Base-by-base conservation (phyloP, 1,284 basidiomycete genomes). In the Boletus hoseneyae region DNA sequence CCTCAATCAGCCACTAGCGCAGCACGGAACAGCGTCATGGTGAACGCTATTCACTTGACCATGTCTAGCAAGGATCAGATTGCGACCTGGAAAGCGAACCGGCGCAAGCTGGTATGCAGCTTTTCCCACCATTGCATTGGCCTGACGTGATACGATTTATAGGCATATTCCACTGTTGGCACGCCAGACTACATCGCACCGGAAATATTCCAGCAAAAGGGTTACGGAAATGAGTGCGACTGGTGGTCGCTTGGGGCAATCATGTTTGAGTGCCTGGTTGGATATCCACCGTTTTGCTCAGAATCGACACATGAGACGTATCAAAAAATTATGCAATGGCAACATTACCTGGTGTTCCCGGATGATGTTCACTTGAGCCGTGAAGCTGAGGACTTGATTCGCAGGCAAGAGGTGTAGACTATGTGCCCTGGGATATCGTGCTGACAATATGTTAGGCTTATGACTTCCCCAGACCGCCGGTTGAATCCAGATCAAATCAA, bases 111-210 rank as follows among this genome's bases (percentile, higher is more conserved):
- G 48, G 90, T 90, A 60, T 54, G 82, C 69, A 6, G 35, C 4
- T 23, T 44, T 34, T 32, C 23, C 19, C 15, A 21, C 13, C 13
- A 27, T 37, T 6, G 6, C 18, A 16, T 25, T 34, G 10, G 19
- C 33, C 16, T 45, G 23, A 34, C 30, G 25, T 35, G 32, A 41
- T 37, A n/a, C 10, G 37, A 23, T 49, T 38, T 16, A 33, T 25
- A 92, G 90, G 97, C 97, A 6, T 99, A 97, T 71, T 97, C 95
- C 2, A 99, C 97, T n/a, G 97, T 99, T 54, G 96, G 97, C 37
- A 99, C 96, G 19, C 97, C 97, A 1, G 96, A 99, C 71, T 99
- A 99, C 70, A 99, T 99, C 60, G 95, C 97, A 2, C 96, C 96
- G 0, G 97, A 99, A 68, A 97, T 99, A 68, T 99, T 99, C 77